These are phyloP conservation scores for Grosmannia huntii DNA, from an alignment of 2,329 filamentous ascomycete genomes.

Conservation along the genomic window DNA sequence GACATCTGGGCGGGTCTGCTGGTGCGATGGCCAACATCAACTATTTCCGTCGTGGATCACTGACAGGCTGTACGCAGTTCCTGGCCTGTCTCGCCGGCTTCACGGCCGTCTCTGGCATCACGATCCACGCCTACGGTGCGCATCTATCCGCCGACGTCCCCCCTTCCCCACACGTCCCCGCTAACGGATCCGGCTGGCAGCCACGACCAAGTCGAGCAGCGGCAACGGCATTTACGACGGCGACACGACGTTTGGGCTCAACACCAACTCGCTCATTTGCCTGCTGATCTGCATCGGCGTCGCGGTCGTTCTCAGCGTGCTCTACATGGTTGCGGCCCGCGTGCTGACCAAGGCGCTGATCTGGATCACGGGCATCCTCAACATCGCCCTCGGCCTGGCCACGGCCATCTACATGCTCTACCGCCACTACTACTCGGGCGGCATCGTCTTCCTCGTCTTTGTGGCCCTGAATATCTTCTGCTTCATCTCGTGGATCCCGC, in stretches of 20 bases:
- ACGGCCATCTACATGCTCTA: constrained; percentile 80
- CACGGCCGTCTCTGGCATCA: constrained; percentile 9
- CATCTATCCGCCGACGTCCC: neutral
- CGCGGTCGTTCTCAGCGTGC: constrained; percentile 61
- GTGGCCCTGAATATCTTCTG: constrained; percentile 66
- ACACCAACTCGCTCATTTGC: constrained; percentile 75
- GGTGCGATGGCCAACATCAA: constrained; percentile 25
- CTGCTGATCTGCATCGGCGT: constrained; percentile 68
- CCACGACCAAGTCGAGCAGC: constrained; percentile 43
- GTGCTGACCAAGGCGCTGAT: constrained; percentile 81
- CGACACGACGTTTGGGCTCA: constrained; percentile 51
- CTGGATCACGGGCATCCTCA: constrained; percentile 82
- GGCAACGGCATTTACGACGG: constrained; percentile 64
- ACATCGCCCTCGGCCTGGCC: constrained; percentile 71
- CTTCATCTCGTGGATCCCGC: constrained; percentile 78
- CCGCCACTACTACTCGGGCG: constrained; percentile 65
- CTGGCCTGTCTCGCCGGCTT: constrained; percentile 15
- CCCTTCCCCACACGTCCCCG: neutral
- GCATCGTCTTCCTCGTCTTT: constrained; percentile 79
- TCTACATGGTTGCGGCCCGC: constrained; percentile 64
- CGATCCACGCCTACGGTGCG: constrained; percentile 12
- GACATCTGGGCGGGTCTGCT: constrained; percentile 81
- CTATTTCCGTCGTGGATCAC: neutral
- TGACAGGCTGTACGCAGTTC: constrained; percentile 9
- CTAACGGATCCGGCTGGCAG: constrained; percentile 13